phyloP scores from a whole-genome alignment of 371 early-diverging fungal species.

The Rhizopus stolonifer region DNA sequence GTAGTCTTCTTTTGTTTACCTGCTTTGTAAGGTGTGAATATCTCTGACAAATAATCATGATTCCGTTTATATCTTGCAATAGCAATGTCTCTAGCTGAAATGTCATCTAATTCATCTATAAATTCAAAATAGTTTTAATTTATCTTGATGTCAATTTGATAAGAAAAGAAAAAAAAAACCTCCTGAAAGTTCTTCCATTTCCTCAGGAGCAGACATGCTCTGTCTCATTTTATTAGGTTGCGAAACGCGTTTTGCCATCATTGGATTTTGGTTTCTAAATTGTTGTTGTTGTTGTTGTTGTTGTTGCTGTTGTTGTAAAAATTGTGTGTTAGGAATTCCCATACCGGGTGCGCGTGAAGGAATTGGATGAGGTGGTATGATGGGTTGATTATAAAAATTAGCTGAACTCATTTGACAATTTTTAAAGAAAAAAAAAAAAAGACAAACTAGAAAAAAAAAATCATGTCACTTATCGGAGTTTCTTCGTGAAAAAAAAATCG shows the following conservation, averaged over 20 bases:
- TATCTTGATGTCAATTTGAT: not conserved
- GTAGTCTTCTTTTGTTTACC: conserved; percentile 35
- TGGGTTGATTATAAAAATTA: conserved; percentile 31
- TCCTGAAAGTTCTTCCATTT: conserved; percentile 31
- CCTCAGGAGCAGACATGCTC: conserved; percentile 19
- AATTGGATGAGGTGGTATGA: conserved; percentile 5
- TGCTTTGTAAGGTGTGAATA: conserved; percentile 72
- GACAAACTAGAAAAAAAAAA: not conserved
- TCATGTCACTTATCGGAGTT: conserved; percentile 14
- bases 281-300: conserved; percentile 24
- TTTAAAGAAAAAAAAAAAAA: not conserved
- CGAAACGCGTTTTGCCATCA: conserved; percentile 2
- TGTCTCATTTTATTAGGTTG: conserved; percentile 17
- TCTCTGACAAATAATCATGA: conserved; percentile 74
- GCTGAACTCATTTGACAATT: conserved; percentile 28
- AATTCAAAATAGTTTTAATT: not conserved
- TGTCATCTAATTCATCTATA: conserved; percentile 74
- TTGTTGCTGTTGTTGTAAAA: conserved; percentile 26
- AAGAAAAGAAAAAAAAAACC: conserved; percentile 2
- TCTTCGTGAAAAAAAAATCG: not conserved
- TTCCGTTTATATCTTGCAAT: conserved; percentile 80
- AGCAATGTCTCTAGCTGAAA: conserved; percentile 68
- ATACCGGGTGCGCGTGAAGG: conserved; percentile 11
- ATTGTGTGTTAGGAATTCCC: conserved; percentile 10
- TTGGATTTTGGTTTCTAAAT: conserved; percentile 16